Evolutionary conservation across 2,329 filamentous ascomycete genomes (phyloP), one percentile per base, ranked within the genome.

Genomic region (Tothia fuscella): DNA sequence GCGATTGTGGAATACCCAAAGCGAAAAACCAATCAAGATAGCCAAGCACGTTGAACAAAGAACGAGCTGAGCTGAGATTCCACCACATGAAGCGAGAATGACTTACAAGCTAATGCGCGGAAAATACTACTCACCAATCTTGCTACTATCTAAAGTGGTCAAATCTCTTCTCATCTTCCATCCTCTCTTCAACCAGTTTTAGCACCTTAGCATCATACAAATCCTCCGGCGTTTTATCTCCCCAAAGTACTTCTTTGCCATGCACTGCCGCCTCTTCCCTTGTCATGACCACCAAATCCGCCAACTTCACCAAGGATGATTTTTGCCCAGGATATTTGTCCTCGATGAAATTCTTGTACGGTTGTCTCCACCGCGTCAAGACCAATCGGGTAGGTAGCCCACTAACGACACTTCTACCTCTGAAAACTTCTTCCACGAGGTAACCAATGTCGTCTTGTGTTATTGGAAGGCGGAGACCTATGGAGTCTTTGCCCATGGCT

Each of bases 251-350:
- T 54, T 85, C 69, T 57, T 78, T 82, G 56, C 93, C 84, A 59
- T 98, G 91, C 45, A 74, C 70, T 13, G 70, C 64, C 3, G 82
- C 84, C 61, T 95, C 88, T 47, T 95, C 88, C 58, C 88, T 93
- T 1, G 88, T 95, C 84, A 95, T 85, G 52, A 82, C 83, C 0
- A 94, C 87, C 46, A 95, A 56, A 34, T 93, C 80, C 21, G 72
- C 69, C 51, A 89, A 61, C 24, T 68, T 61, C 4, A 96, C 51
- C 3, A 70, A 72, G n/a, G 83, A 79, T 34, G 72, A 77, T 54
- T 83, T 93, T 58, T 96, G 88, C 17, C 79, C 76, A n/a, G 78
- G 71, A 30, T 76, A 74, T 24, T 70, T 71, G 41, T 74, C 67
- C 31, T 87, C 80, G 12, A 85, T 66, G 48, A 76, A 82, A 19